Evolutionary conservation across 768 basidiomycete genomes (phyloP).

Genomic region (Boletus coccyginus): DNA sequence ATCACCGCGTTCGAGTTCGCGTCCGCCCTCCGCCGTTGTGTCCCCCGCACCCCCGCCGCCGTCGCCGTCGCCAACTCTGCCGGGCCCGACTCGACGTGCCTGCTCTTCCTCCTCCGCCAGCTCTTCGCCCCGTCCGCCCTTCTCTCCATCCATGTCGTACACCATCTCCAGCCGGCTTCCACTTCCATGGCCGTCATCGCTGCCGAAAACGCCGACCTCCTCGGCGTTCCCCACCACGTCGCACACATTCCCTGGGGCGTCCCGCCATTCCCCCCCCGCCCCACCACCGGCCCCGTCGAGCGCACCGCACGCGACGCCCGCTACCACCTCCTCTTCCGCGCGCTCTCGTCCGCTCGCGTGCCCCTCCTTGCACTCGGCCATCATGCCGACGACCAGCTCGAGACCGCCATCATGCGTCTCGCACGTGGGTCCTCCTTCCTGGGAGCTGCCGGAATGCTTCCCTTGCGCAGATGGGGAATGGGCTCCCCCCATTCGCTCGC

Average conservation of each 20-base stretch:
- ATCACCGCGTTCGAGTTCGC: slow-evolving; percentile 52
- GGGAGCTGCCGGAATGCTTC: slow-evolving; percentile 68
- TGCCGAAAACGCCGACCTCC: slow-evolving; percentile 37
- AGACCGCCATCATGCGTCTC: slow-evolving; percentile 73
- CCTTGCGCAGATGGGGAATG: slow-evolving; percentile 77
- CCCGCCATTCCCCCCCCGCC: slow-evolving; percentile 48
- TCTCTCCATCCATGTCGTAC: slow-evolving; percentile 65
- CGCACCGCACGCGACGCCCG: slow-evolving; percentile 56
- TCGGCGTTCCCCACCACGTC: slow-evolving; percentile 47
- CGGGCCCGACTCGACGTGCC: slow-evolving; percentile 79
- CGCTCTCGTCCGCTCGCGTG: slow-evolving; percentile 39
- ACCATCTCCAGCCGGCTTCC: slow-evolving; percentile 63
- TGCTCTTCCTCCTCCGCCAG: slow-evolving; percentile 63
- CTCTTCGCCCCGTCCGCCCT: slow-evolving; percentile 34
- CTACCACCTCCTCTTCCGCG: slow-evolving; percentile 48
- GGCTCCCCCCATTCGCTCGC: slow-evolving; percentile 40
- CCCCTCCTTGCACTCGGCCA: slow-evolving; percentile 64
- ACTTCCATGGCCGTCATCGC: slow-evolving; percentile 52
- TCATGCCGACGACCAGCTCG: slow-evolving; percentile 82
- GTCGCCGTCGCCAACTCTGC: slow-evolving; percentile 73
- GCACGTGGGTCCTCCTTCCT: slow-evolving; percentile 52
- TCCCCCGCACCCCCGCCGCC: slow-evolving; percentile 27
- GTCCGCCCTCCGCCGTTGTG: slow-evolving; percentile 34
- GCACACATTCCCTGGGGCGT: slow-evolving; percentile 56
- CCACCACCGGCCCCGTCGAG: slow-evolving; percentile 49